A percentile compares a stretch with the other conserved stretches of the same genome.
These are phyloP conservation scores for Saccharum spontaneum DNA, from an alignment of 176 grass and related monocot species.

Conservation along the genomic window DNA sequence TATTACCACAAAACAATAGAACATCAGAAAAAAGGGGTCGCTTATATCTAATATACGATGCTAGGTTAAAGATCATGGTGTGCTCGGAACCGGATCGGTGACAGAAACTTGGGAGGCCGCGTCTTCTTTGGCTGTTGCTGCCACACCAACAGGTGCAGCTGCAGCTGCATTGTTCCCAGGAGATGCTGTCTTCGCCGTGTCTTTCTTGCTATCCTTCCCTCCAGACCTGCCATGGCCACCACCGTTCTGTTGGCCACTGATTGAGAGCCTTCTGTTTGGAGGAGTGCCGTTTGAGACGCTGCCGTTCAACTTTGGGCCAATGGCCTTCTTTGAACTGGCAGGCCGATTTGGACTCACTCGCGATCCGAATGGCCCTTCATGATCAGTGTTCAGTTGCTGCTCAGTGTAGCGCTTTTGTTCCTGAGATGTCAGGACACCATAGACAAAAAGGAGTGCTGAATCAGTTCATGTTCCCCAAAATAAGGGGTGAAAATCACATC, in stretches of 20 bases:
- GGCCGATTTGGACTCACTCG: constrained; percentile 70
- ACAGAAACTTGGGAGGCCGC: constrained; percentile 42
- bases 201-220: constrained; percentile 75
- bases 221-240: constrained; percentile 55
- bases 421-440: constrained; percentile 40
- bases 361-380: constrained; percentile 58
- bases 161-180: constrained; percentile 29
- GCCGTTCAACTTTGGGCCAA: constrained; percentile 61
- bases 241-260: constrained; percentile 57
- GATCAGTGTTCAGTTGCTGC: constrained; percentile 66
- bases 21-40: constrained; percentile 23
- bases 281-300: constrained; percentile 59
- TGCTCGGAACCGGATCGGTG: constrained; percentile 45
- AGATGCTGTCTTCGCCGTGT: constrained; percentile 27
- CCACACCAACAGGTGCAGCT: constrained; percentile 12
- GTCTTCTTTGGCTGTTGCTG: constrained; percentile 48
- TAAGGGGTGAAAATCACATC: neutral
- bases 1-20: constrained; percentile 53
- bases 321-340: constrained; percentile 63
- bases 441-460: neutral
- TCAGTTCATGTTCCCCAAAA: neutral
- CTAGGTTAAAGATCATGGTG: constrained; percentile 62
- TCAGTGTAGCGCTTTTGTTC: constrained; percentile 80
- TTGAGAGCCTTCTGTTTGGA: constrained; percentile 69
- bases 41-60: constrained; percentile 56